Base-by-base conservation (phyloP, 2,329 filamentous ascomycete species). In the Aspergillus texensis region DNA sequence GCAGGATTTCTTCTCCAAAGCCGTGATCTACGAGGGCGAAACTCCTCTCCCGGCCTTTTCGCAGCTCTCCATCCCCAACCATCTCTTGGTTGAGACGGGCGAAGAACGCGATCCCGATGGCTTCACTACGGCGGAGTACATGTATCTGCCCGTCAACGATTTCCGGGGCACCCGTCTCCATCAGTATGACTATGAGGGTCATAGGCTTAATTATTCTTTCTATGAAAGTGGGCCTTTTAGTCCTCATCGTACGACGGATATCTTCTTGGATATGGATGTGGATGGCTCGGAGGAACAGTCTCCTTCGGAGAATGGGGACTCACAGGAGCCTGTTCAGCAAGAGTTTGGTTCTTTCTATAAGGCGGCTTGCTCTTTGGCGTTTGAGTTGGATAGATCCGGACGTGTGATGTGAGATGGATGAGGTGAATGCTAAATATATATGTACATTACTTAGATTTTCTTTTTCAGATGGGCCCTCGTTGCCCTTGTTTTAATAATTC, bases 331-430 rank as follows among this genome's bases (percentile, higher is more conserved):
- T 12, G 45, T 73, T 41, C 63, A 71, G 52, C 59, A 64, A 1
- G 64, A 72, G 12, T 79, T 80, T 58, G 67, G 74, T 58, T 72
- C 72, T 0, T 78, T 80, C 55, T 80, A 79, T 56, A 71, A 64
- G 6, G 65, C 73, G 14, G 75, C 78, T 19, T 80, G 77, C 61
- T 68, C 72, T 12, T 70, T 80, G 70, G 77, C 78, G 28, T 79
- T 80, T 63, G 67, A 75, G 60, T 62, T 79, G 48, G 71, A 76
- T 28, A 69, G 53, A 43, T 64, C 68, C 55, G 57, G 67, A 52
- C 57, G 56, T 36, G 52, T 45, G 26, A 41, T 64, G 59, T 61
- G 59, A 57, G 28, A 2, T 60, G n/a, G 21, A 55, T 39, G 32
- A 19, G 5, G 52, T 36, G 21, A 54, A 24, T 14, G 34, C 52